A percentile compares a stretch with the other conserved stretches of the same genome.
These are phyloP conservation scores for Gnaphalium uliginosum DNA, from an alignment of 129 eudicot genomes.

Conservation along the genomic window DNA sequence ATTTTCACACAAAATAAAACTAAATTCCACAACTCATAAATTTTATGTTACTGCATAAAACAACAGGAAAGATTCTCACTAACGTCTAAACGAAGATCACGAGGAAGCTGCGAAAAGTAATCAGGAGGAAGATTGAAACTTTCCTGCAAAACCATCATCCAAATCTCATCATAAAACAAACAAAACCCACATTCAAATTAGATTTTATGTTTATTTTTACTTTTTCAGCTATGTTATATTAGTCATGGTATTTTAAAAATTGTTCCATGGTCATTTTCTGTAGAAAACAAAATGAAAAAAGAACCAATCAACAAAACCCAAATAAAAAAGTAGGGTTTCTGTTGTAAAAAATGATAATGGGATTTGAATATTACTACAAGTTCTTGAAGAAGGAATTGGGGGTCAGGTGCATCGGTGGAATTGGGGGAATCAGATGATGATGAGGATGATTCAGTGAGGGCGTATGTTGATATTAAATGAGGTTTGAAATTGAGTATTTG, in stretches of 20 bases:
- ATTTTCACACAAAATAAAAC: slow-evolving; percentile 9
- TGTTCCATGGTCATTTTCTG: too few species aligned
- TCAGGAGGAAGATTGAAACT: slow-evolving; percentile 75
- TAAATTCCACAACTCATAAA: background rate
- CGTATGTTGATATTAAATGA: background rate
- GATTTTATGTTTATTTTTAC: slow-evolving; percentile 1
- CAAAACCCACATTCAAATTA: background rate
- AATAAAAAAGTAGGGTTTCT: too few species aligned
- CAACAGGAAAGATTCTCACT: slow-evolving; percentile 27
- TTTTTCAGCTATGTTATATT: background rate
- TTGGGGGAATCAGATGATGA: slow-evolving; percentile 70
- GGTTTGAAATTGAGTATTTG: background rate
- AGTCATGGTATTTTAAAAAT: too few species aligned
- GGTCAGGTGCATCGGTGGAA: slow-evolving; percentile 44
- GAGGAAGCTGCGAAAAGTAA: slow-evolving; percentile 77
- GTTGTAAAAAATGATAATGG: too few species aligned
- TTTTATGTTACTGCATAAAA: background rate
- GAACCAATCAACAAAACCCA: background rate
- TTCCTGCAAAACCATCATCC: slow-evolving; percentile 51
- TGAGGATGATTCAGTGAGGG: background rate
- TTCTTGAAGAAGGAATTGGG: slow-evolving; percentile 60
- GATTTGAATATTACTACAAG: slow-evolving; percentile 42
- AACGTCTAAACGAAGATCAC: slow-evolving; percentile 91
- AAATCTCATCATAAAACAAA: background rate
- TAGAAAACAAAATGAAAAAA: too few species aligned